phyloP scores from a whole-genome alignment of 2,329 filamentous ascomycete genomes.

The Alternaria sp. region DNA sequence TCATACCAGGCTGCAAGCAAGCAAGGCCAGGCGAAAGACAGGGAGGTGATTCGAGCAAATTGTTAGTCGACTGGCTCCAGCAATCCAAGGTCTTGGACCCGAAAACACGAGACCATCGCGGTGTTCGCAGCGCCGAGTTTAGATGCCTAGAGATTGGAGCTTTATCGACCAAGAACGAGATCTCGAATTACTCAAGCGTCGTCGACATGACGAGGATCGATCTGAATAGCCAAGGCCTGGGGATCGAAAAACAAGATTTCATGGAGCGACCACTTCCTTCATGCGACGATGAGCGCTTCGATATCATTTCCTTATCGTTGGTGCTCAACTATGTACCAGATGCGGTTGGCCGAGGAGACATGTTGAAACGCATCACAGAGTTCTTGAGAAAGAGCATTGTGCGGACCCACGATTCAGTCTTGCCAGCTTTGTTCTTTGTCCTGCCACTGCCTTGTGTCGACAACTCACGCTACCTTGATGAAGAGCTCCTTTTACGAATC shows the following conservation, averaged over 20 bases:
- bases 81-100: slow-evolving; percentile 36
- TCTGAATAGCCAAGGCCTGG: slow-evolving; percentile 81
- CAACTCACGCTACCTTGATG: slow-evolving; percentile 90
- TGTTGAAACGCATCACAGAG: slow-evolving; percentile 66
- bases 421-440: slow-evolving; percentile 83
- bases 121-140: slow-evolving; percentile 46
- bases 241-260: slow-evolving; percentile 90
- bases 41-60: slow-evolving; percentile 70
- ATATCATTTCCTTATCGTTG: slow-evolving; percentile 89
- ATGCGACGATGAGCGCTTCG: slow-evolving; percentile 71
- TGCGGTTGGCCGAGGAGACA: slow-evolving; percentile 76
- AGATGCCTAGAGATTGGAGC: slow-evolving; percentile 89
- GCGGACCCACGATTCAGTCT: slow-evolving; percentile 18
- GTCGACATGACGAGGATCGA: slow-evolving; percentile 87
- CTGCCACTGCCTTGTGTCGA: slow-evolving; percentile 85
- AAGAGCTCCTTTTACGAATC: slow-evolving; percentile 72
- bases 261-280: slow-evolving; percentile 82
- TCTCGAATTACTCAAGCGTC: slow-evolving; percentile 70
- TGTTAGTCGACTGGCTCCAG: slow-evolving; percentile 67
- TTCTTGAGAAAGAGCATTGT: slow-evolving; percentile 39
- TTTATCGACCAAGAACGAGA: slow-evolving; percentile 83
- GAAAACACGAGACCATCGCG: slow-evolving; percentile 14
- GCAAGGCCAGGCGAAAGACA: slow-evolving; percentile 66
- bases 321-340: slow-evolving; percentile 95
- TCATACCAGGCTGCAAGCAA: slow-evolving; percentile 70